Evolutionary conservation across 257 asterid species (phyloP).

Genomic region (Scutellaria baicalensis): DNA sequence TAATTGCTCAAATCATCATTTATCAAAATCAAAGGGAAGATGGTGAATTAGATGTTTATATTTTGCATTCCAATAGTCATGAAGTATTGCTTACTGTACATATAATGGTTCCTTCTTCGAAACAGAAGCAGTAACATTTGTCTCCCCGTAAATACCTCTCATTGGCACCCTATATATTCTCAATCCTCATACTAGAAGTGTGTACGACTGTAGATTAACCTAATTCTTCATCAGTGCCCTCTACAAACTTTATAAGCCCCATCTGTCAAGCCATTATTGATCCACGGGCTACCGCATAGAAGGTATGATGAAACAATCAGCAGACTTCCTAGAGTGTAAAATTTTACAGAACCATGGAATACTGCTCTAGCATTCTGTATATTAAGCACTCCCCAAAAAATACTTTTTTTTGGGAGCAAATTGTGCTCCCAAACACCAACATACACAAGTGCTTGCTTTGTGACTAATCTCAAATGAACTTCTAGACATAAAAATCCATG

Average conservation of each 20-base stretch:
- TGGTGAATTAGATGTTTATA: neutral
- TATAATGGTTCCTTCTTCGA: neutral
- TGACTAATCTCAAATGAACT: no score
- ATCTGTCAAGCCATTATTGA: neutral
- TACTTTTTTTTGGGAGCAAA: no score
- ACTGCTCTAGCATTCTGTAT: neutral
- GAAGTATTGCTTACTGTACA: neutral
- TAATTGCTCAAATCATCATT: neutral
- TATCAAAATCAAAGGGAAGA: neutral
- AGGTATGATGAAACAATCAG: neutral
- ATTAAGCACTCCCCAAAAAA: neutral
- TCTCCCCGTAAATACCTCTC: neutral
- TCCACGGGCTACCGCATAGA: neutral
- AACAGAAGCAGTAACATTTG: neutral
- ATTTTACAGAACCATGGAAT: neutral
- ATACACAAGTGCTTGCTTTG: neutral
- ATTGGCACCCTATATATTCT: neutral
- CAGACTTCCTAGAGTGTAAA: neutral
- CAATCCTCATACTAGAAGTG: neutral
- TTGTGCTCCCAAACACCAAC: neutral
- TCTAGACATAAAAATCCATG: no score
- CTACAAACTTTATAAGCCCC: neutral
- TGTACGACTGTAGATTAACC: neutral
- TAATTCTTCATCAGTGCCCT: neutral
- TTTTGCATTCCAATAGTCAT: neutral